Evolutionary conservation across 2,329 filamentous ascomycete species (phyloP).

Genomic region (Beauveria asiatica): DNA sequence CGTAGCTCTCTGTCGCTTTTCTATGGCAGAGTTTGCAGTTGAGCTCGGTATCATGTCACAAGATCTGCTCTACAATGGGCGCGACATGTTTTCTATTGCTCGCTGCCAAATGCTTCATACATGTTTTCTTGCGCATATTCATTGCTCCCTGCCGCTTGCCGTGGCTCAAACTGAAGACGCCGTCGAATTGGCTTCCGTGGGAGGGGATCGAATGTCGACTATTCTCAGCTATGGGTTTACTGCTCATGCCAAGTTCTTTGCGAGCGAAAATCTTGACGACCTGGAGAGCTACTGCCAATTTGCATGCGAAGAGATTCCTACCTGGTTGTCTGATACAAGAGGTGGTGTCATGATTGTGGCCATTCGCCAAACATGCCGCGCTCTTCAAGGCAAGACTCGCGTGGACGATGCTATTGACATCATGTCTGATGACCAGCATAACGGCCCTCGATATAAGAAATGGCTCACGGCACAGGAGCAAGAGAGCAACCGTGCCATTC

Average conservation of each 20-base stretch:
- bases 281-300: conserved; percentile 63
- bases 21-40: conserved; percentile 58
- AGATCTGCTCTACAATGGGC: conserved; percentile 54
- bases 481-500: conserved; percentile 55
- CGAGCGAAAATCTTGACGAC: conserved; percentile 59
- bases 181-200: conserved; percentile 55
- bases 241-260: conserved; percentile 59
- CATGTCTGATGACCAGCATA: conserved; percentile 61
- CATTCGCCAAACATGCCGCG: conserved; percentile 56
- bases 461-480: conserved; percentile 45
- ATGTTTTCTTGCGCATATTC: conserved; percentile 62
- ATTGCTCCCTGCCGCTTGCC: conserved; percentile 50
- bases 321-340: conserved; percentile 62
- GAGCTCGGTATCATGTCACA: conserved; percentile 56
- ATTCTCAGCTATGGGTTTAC: conserved; percentile 63
- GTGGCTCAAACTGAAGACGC: conserved; percentile 55
- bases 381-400: conserved; percentile 66
- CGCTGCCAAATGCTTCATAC: conserved; percentile 61
- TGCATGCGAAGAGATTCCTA: conserved; percentile 63
- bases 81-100: conserved; percentile 57
- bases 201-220: conserved; percentile 63
- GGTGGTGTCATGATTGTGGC: conserved; percentile 63
- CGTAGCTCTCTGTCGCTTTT: conserved; percentile 60
- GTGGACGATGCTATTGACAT: conserved; percentile 42
- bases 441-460: conserved; percentile 47